These are phyloP conservation scores for Heliophila coronopifolia DNA, from an alignment of 441 rosid species.

Conservation along the genomic window DNA sequence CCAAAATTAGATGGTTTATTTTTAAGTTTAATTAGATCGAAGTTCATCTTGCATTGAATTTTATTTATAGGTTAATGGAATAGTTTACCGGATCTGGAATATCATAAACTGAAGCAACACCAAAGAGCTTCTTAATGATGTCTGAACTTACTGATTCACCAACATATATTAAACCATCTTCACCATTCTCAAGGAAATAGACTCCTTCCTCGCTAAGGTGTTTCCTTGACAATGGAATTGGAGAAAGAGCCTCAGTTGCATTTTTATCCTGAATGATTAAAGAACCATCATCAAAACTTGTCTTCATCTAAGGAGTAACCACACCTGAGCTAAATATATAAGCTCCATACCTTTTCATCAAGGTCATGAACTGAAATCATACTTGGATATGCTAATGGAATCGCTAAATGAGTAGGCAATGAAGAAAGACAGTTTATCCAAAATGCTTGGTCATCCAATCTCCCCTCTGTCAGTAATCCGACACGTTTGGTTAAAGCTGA, in stretches of 20 bases:
- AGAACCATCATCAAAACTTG: constrained; percentile 6
- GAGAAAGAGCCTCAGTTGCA: constrained; percentile 51
- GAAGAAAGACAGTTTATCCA: constrained; percentile 77
- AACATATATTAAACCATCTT: constrained; percentile 67
- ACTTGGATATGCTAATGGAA: constrained; percentile 88
- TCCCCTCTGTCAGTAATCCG: constrained; percentile 73
- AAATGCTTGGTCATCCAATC: constrained; percentile 84
- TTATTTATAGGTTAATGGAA: too few relatives aligned
- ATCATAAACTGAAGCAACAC: constrained; percentile 50
- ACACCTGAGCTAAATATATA: too few relatives aligned
- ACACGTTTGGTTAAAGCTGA: constrained; percentile 55
- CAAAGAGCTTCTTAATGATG: constrained; percentile 40
- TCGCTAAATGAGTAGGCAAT: constrained; percentile 64
- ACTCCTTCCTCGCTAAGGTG: constrained; percentile 77
- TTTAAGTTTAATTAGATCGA: too few relatives aligned
- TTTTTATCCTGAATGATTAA: constrained; percentile 51
- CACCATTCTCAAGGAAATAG: constrained; percentile 96
- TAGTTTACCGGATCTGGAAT: constrained; percentile 50
- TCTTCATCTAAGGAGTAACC: neutral
- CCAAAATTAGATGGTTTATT: too few relatives aligned
- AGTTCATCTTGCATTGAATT: too few relatives aligned
- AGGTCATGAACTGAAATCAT: constrained; percentile 83
- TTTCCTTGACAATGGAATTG: constrained; percentile 86
- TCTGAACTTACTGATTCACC: constrained; percentile 60
- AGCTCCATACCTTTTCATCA: constrained; percentile 43